Percentiles rank a stretch among this genome's conserved stretches.
phyloP scores from a whole-genome alignment of 352 stramenopile species.

The Globisporangium cylindrosporum region DNA sequence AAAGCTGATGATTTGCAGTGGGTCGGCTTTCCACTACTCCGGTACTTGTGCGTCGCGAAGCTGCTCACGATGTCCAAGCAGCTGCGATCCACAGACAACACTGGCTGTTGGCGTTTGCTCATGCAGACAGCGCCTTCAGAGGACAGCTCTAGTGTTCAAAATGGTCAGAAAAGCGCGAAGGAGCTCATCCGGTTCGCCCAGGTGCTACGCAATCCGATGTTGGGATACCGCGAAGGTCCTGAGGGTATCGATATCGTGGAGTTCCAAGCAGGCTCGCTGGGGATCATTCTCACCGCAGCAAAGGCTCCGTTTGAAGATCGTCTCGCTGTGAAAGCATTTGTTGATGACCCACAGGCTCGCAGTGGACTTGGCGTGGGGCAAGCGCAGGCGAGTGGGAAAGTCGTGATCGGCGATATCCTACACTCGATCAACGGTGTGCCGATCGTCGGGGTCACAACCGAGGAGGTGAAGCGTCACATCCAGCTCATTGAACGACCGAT shows the following conservation, averaged over 20 bases:
- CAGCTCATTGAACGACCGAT: slow-evolving; percentile 64
- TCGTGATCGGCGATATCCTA: slow-evolving; percentile 62
- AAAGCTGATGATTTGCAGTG: slow-evolving; percentile 25
- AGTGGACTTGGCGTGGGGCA: slow-evolving; percentile 35
- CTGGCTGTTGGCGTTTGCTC: slow-evolving; percentile 64
- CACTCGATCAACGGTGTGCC: slow-evolving; percentile 82
- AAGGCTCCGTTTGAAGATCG: slow-evolving; percentile 43
- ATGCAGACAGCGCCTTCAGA: slow-evolving; percentile 46
- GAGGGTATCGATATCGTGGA: slow-evolving; percentile 53
- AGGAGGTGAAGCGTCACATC: slow-evolving; percentile 79
- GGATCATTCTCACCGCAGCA: slow-evolving; percentile 64
- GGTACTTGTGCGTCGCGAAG: slow-evolving; percentile 65
- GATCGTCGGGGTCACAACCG: slow-evolving; percentile 63
- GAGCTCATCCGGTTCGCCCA: slow-evolving; percentile 48
- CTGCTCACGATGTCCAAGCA: slow-evolving; percentile 53
- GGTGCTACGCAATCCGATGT: slow-evolving; percentile 60
- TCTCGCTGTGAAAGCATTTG: slow-evolving; percentile 79
- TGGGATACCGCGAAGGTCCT: slow-evolving; percentile 26
- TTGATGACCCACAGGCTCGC: slow-evolving; percentile 27
- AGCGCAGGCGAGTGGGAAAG: slow-evolving; percentile 59
- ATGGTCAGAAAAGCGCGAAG: slow-evolving; percentile 18
- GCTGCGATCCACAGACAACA: slow-evolving; percentile 59
- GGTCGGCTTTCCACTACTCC: slow-evolving; percentile 65
- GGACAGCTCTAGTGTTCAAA: slow-evolving; percentile 16
- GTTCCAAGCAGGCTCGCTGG: slow-evolving; percentile 62